Conservation (phyloP, 2,329 filamentous ascomycete species). For the Monilinia laxa region DNA sequence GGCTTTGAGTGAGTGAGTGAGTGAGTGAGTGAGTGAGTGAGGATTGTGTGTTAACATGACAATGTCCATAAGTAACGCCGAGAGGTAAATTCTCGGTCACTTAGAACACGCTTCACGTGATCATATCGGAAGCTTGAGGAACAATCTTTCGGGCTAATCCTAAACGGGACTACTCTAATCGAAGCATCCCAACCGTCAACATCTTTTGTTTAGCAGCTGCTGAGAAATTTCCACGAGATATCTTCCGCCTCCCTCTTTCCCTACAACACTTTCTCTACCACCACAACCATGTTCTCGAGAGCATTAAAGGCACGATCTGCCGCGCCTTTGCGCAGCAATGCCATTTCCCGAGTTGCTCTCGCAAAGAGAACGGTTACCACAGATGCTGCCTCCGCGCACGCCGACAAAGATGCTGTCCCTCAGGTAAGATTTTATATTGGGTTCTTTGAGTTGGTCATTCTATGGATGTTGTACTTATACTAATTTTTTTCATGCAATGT, state of each 20-base stretch:
- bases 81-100: slow-evolving; percentile 1
- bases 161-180: slow-evolving; percentile 20
- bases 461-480: background rate
- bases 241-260: slow-evolving; percentile 22
- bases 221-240: slow-evolving; percentile 22
- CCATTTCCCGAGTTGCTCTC: slow-evolving; percentile 39
- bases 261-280: slow-evolving; percentile 22
- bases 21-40: background rate
- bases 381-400: slow-evolving; percentile 87
- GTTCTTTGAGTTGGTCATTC: slow-evolving; percentile 13
- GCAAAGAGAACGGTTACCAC: slow-evolving; percentile 78
- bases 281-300: slow-evolving; percentile 66
- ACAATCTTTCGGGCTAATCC: slow-evolving; percentile 11
- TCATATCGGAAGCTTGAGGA: slow-evolving; percentile 21
- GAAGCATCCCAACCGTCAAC: slow-evolving; percentile 24
- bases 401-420: slow-evolving; percentile 73
- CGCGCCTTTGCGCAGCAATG: slow-evolving; percentile 52
- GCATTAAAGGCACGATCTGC: slow-evolving; percentile 60
- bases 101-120: background rate
- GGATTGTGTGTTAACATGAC: background rate
- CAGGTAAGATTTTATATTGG: slow-evolving; percentile 49
- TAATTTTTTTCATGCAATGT: slow-evolving; percentile 26
- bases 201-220: slow-evolving; percentile 23
- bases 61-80: background rate
- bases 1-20: background rate